phyloP scores from a whole-genome alignment of 257 asterid genomes.

The Ilex aquifolium region DNA sequence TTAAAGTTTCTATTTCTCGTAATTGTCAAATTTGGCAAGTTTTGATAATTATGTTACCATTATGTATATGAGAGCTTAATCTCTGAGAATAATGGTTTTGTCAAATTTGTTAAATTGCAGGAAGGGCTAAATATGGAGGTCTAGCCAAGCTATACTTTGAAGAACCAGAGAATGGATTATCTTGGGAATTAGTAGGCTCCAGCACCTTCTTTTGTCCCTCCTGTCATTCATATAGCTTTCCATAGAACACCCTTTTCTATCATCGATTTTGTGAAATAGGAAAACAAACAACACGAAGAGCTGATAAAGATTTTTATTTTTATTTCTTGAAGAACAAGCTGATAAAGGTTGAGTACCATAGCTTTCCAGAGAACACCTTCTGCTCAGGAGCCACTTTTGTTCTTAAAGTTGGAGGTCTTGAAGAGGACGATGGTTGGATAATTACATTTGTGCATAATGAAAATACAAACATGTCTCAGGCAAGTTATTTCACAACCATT shows the following conservation, averaged over 20 bases:
- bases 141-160: constrained; percentile 49
- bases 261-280: background rate
- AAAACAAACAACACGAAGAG: constrained; percentile 9
- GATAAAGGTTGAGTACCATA: constrained; percentile 40
- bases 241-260: no score
- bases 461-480: constrained; percentile 42
- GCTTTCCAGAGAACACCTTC: constrained; percentile 42
- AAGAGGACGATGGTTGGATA: constrained; percentile 68
- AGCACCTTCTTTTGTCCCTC: background rate
- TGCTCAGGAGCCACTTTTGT: constrained; percentile 56
- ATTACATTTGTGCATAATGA: constrained; percentile 44
- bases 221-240: no score
- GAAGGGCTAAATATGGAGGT: constrained; percentile 61
- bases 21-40: no score
- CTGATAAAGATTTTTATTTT: no score
- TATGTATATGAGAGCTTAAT: background rate
- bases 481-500: constrained; percentile 7
- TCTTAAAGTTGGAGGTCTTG: constrained; percentile 26
- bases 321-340: constrained; percentile 5
- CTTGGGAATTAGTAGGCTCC: constrained; percentile 7
- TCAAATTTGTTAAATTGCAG: constrained; percentile 16
- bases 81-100: background rate
- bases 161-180: constrained; percentile 4
- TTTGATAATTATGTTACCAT: background rate
- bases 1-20: no score